Evolutionary conservation across 305 asterid genomes (phyloP), one percentile per base, ranked within the genome.

Genomic region (Withania somnifera): DNA sequence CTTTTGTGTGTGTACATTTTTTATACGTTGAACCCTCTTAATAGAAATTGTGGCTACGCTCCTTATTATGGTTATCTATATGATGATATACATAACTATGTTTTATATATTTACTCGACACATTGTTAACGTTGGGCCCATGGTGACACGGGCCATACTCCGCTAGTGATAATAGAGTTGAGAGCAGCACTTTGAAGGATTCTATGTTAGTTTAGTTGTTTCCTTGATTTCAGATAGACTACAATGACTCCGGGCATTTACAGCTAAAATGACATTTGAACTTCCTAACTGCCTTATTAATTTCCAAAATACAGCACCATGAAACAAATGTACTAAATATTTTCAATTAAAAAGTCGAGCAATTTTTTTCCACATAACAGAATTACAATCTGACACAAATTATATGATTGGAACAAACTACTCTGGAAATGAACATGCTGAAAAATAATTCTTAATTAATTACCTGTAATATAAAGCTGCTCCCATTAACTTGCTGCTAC

Each of bases 401-500:
- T 5, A 26, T 75, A 75, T 73, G 80, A 52, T 28, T 51, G 0
- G 11, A 28, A 28, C n/a, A n/a, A 75, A 50, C 28, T 19, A 81
- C 26, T 71, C 32, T 32, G 24, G 34, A 22, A 64, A 66, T 4
- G 24, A 78, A 78, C 50, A 36, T 17, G 71, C 54, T 22, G 17
- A 58, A 22, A 56, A 42, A 20, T 8, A 79, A 83, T 28, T 75
- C 47, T 50, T 28, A 75, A 75, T 6, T 17, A 51, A 28, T 81
- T 67, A 87, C 83, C 89, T 81, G 76, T 7, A 4, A 45, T 15
- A 84, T 19, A 86, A 82, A 60, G 79, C 60, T 69, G 76, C 76
- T 26, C 68, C 45, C 82, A 77, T 58, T 61, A 54, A 61, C 40
- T 79, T 57, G 20, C 83, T 61, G 81, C 84, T 84, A 80, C 60